These are phyloP conservation scores for Mycena leptocephala DNA, from an alignment of 768 basidiomycete species.

Conservation along the genomic window DNA sequence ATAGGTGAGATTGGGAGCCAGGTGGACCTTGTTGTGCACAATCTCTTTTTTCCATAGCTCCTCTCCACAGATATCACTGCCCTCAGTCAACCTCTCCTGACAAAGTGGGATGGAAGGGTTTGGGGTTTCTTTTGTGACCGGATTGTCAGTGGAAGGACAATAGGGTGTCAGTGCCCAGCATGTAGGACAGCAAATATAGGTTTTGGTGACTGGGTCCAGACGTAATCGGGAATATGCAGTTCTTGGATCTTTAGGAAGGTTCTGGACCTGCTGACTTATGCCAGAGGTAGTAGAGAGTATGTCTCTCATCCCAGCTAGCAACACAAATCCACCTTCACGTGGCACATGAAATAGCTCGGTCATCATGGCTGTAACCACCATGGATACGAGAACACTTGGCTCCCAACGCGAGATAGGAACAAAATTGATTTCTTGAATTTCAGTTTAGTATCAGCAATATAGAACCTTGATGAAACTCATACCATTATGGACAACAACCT, in stretches of 20 bases:
- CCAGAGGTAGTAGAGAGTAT: not conserved
- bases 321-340: slow-evolving; percentile 33
- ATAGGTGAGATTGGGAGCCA: slow-evolving; percentile 31
- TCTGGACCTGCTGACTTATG: not conserved
- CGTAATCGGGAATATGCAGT: slow-evolving; percentile 21
- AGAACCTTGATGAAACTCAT: not conserved
- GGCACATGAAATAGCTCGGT: slow-evolving; percentile 40
- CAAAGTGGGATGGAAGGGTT: slow-evolving; percentile 18
- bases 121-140: not conserved
- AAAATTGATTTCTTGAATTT: slow-evolving; percentile 8
- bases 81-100: slow-evolving; percentile 14
- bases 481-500: slow-evolving; percentile 12
- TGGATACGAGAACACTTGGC: slow-evolving; percentile 9
- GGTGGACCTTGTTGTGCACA: not conserved
- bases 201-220: slow-evolving; percentile 41
- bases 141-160: not conserved
- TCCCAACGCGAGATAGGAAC: not conserved
- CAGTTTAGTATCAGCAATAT: not conserved
- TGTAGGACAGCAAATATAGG: slow-evolving; percentile 41
- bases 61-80: slow-evolving; percentile 32
- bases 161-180: slow-evolving; percentile 41
- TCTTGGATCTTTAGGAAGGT: slow-evolving; percentile 40
- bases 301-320: slow-evolving; percentile 36
- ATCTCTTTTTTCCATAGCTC: slow-evolving; percentile 39
- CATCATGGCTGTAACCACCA: slow-evolving; percentile 35